Evolutionary conservation across 2,329 filamentous ascomycete species (phyloP), one percentile per base, ranked within the genome.

Genomic region (Scleromitrula shiraiana): DNA sequence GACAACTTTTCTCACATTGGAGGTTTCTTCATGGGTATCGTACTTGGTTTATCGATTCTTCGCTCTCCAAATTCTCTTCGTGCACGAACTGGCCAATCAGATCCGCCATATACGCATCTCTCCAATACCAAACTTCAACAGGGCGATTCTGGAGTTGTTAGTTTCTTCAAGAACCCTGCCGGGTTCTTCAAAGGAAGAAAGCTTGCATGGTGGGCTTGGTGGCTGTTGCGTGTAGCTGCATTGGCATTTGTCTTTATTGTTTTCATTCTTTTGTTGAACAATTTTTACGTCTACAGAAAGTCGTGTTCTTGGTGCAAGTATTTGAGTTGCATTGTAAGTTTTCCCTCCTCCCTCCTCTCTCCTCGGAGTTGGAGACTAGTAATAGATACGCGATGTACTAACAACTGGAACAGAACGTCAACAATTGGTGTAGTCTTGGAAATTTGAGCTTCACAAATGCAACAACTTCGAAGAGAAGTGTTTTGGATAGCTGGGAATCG

Each of bases 1-100:
- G 93, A 98, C 72, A 98, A 98, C 67, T 98, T 97, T 66, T 87
- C 88, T 14, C 93, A 98, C 58, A 96, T 98, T 53, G 93, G 93
- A 46, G 93, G 93, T 2, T 96, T 97, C 65, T 68, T 95, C 42
- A 95, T 95, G 81, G 93, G 93, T 1, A 70, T 98, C 6, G 84
- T 83, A 0, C 77, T 96, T 1, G 93, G 93, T 10, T 75, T 97
- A 43, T 94, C 83, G 53, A 75, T 98, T 23, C 73, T 98, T 52
- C 89, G 91, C 63, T 96, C 90, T 3, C 93, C 93, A 2, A 86
- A 89, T 54, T 75, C 81, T 2, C 74, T 96, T 17, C 80, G 89
- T 27, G 75, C 82, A 50, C 80, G 84, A 37, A 85, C 90, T 49
- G 85, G 85, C 12, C 72, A 80, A 38, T 80, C 84, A 24, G 72